Conservation (phyloP, 129 eudicot genomes). For the Centella asiatica region DNA sequence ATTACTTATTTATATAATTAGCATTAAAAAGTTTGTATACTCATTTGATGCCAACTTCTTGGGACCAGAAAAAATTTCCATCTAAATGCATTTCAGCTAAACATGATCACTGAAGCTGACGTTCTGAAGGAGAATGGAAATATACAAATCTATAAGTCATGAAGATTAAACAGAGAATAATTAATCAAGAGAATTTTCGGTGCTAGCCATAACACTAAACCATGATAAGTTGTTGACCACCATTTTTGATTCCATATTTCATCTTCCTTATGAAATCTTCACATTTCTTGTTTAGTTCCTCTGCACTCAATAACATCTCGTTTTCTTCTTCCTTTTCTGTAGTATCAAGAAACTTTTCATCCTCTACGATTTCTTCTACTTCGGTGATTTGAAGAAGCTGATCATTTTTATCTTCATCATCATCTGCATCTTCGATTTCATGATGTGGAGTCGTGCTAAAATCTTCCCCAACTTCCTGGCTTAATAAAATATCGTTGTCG, state of each 20-base stretch:
- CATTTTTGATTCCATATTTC: slow-evolving; percentile 24
- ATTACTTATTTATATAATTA: neutral
- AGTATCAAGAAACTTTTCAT: neutral
- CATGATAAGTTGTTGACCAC: neutral
- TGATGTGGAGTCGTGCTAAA: neutral
- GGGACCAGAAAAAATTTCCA: neutral
- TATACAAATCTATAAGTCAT: neutral
- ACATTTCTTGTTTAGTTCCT: slow-evolving; percentile 39
- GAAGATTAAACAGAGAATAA: neutral
- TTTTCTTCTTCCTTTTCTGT: slow-evolving; percentile 19
- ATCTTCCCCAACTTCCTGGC: neutral
- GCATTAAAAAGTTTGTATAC: neutral
- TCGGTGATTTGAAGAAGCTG: neutral
- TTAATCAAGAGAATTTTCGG: neutral
- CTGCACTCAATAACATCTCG: slow-evolving; percentile 17
- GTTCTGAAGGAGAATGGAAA: neutral
- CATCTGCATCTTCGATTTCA: slow-evolving; percentile 8
- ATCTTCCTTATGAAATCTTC: slow-evolving; percentile 44
- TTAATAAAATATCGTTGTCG: neutral
- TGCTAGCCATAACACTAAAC: neutral
- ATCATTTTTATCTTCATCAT: slow-evolving; percentile 1
- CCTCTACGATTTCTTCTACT: slow-evolving; percentile 2
- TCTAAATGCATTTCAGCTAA: neutral
- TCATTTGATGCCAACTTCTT: neutral
- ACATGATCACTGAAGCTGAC: neutral